Base-by-base conservation (phyloP, 495 filamentous ascomycete genomes). In the Penicillium bovifimosum region DNA sequence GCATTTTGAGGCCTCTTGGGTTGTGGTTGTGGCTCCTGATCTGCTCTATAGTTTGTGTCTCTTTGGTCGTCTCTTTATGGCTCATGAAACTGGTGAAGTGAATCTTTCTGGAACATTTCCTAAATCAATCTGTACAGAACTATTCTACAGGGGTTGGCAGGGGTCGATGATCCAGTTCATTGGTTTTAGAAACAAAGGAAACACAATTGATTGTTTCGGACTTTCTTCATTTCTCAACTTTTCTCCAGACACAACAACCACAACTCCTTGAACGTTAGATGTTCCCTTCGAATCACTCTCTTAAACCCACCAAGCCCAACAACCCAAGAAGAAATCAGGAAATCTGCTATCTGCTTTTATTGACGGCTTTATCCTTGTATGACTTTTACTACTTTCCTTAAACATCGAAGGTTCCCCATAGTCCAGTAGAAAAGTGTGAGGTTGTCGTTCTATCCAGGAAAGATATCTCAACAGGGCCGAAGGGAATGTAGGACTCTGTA, bases 221-320 rank as follows among this genome's bases (percentile, higher is more conserved):
- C 18, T n/a, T 11, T 33, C 42, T 53, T 53, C 45, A 31, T 51
- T 13, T 14, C 6, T 28, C n/a, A 60, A 35, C 17, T 53, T 58
- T 65, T 83, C 77, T 28, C 59, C 60, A 57, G 75, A 80, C 1
- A 84, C 75, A 8, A 76, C 79, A 14, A 76, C 63, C 0, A 81
- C 82, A 5, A 85, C 80, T n/a, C 73, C 74, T 42, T 70, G 67
- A 0, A 81, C 84, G 34, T 62, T 71, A 6, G 65, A 69, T 0
- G 54, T 63, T 0, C 81, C 82, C 4, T 76, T 79, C n/a, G 84
- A 64, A 65, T 86, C 82, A 29, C 20, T 24, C 20, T 24, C 20
- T 24, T 24, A 2, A 2, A 24, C 4, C 4, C 20, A 24, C 20
- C 4, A 24, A 24, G 20, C 20, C 20, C 20, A 24, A 24, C 4